phyloP scores from a whole-genome alignment of 306 rosid species.

The Cyclanthera cordifolia region DNA sequence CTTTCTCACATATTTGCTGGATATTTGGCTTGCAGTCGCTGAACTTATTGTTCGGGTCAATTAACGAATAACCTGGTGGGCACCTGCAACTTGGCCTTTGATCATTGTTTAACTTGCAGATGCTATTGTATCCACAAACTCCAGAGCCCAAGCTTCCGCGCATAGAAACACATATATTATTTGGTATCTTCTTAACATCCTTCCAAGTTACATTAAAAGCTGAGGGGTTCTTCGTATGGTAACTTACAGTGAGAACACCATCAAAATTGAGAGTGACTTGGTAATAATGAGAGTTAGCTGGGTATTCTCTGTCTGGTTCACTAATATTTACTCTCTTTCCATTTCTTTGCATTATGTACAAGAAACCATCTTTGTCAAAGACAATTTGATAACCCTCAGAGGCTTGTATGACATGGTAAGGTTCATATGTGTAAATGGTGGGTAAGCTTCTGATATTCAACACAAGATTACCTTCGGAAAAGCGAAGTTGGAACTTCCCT shows the following conservation, averaged over 20 bases:
- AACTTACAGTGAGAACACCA: not conserved
- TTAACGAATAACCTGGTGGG: not conserved
- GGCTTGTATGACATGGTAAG: not conserved
- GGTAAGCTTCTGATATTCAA: slow-evolving; percentile 10
- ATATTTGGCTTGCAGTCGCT: not conserved
- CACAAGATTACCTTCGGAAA: slow-evolving; percentile 17
- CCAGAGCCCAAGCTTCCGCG: not conserved
- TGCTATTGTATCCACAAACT: slow-evolving; percentile 2
- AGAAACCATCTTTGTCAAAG: not conserved
- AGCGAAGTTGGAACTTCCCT: slow-evolving; percentile 18
- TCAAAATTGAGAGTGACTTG: slow-evolving; percentile 6
- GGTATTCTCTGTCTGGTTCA: not conserved
- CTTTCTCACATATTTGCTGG: not conserved
- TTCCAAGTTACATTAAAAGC: not conserved
- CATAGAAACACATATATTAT: not conserved
- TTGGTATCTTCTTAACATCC: not conserved
- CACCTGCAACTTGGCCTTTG: slow-evolving; percentile 10
- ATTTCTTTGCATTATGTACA: slow-evolving; percentile 7
- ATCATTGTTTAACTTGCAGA: not conserved
- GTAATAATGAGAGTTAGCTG: not conserved
- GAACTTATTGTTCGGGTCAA: not conserved
- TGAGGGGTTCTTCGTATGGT: not conserved
- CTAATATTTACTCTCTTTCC: not conserved
- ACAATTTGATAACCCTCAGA: not conserved
- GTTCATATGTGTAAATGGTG: not conserved